Evolutionary conservation across 2,329 filamentous ascomycete species (phyloP), one percentile per base, ranked within the genome.

Genomic region (Ilyonectria sp.): DNA sequence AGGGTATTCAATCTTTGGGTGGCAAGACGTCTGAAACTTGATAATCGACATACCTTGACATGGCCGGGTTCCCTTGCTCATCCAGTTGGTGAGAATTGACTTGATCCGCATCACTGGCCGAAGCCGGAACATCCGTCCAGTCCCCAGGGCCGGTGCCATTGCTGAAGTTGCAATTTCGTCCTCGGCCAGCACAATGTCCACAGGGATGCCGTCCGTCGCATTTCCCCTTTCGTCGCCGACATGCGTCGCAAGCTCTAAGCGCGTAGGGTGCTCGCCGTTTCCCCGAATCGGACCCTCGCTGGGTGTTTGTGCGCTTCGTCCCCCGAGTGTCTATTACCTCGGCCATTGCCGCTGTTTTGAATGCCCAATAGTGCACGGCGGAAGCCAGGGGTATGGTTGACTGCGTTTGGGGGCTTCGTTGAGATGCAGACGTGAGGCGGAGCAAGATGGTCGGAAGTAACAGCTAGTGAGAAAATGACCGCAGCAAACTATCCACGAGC

Each of bases 161-260:
- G 23, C 49, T 60, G 46, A 63, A 74, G 37, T 47, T 61, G 44
- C 73, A 74, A 17, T 62, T 49, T 43, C 68, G 66, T 1, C 61
- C 64, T 13, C 71, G 61, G 6, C 63, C 60, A 29, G 49, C 23
- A 46, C 71, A 74, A 46, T 71, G 66, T 15, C 60, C 60, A 56
- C 73, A 75, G 19, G 72, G 72, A 31, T 74, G 60, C 15, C 59
- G 64, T 8, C 73, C 73, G 33, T 73, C 69, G 60, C 73, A 75
- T 66, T 69, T 70, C 10, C 72, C 73, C 61, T 75, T 75, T 23
- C 73, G 70, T 13, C 70, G 60, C 29, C 73, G 72, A 61, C 73
- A 75, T 2, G 67, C 67, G 50, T 74, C 71, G 63, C 73, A 75
- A 9, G 73, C 73, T n/a, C 72, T 69, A 17, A 69, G 52, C n/a